Evolutionary conservation across 2,329 filamentous ascomycete genomes (phyloP).

Genomic region (Xylariomycetidae sp.): DNA sequence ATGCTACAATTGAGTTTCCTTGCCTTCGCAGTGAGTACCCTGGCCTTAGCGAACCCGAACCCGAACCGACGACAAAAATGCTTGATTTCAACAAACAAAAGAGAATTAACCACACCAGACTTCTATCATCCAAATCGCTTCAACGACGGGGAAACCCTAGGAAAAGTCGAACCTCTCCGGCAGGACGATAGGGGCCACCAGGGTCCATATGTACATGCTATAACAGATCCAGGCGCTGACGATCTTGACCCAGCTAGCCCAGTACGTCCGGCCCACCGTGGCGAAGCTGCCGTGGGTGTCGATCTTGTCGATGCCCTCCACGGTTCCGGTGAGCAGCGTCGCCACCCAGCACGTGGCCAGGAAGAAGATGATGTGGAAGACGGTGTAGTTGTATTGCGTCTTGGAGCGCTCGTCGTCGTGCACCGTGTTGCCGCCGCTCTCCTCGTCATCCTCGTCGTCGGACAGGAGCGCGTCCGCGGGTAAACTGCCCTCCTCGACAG

Average conservation of each 20-base stretch:
- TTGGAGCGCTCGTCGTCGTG: slow-evolving; percentile 84
- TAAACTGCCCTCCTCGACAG: slow-evolving; percentile 86
- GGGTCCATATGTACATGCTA: slow-evolving; percentile 85
- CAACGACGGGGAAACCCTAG: no score
- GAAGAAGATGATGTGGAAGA: slow-evolving; percentile 98
- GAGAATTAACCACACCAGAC: no score
- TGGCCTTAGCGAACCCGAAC: no score
- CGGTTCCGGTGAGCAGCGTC: slow-evolving; percentile 64
- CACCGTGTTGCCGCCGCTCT: slow-evolving; percentile 55
- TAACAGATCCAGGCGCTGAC: slow-evolving; percentile 97
- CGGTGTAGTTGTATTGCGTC: slow-evolving; percentile 93
- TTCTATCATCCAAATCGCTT: no score
- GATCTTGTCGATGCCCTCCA: slow-evolving; percentile 29
- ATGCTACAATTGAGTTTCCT: no score
- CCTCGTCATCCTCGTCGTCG: slow-evolving; percentile 62
- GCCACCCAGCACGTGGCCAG: slow-evolving; percentile 94
- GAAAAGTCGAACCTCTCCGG: slow-evolving; percentile 77
- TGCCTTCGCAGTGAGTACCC: no score
- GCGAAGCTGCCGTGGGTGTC: slow-evolving; percentile 80
- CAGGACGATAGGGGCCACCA: slow-evolving; percentile 79
- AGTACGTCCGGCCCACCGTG: slow-evolving; percentile 90
- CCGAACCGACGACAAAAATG: no score
- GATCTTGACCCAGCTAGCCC: slow-evolving; percentile 99
- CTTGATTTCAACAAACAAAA: no score
- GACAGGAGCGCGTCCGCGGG: slow-evolving; percentile 85